Evolutionary conservation across 345 rosid genomes (phyloP), one percentile per base, ranked within the genome.

Genomic region (Bretschneidera sinensis): DNA sequence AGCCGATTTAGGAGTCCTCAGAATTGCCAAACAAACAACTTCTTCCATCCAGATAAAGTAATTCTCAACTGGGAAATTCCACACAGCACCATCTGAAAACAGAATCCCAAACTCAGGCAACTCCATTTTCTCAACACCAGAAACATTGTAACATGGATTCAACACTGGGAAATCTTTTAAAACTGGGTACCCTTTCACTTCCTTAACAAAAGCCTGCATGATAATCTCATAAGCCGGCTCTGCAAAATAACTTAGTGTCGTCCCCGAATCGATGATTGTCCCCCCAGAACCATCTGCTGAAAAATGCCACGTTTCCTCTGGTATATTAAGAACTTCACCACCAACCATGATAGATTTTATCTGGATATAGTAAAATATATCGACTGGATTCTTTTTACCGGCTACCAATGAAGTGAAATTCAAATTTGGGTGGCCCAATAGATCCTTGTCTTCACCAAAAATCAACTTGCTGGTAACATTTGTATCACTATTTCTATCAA

Each of bases 11-110:
- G 97, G 92, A 34, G 95, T 89, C 68, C 97, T 90, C 51, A 92
- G 63, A 51, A 92, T 74, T 3, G 97, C 99, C 71, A 92, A 71
- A 74, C 99, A 92, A 51, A 84, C 83, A 28, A 89, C 71, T 9
- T 80, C 81, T 14, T 31, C 76, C 21, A 92, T 64, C 66, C 79
- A 51, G 61, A 87, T 86, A 64, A 80, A 92, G 66, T 89, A 80
- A 71, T 92, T 92, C 81, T 88, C 87, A 0, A 78, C 83, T 0
- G 99, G 99, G 76, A 92, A 92, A 55, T 84, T 80, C 99, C 99
- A 92, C 24, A 84, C 64, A 0, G 90, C 97, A 5, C 96, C 97
- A 53, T 92, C 97, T 17, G 67, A 60, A 48, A 92, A 92, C 24
- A 43, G 54, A 28, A 92, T 85, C 21, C 81, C 81, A 1, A 92